Percentiles rank a stretch among this genome's conserved stretches.
phyloP scores from a whole-genome alignment of 1,284 basidiomycete species.

The Puccinia horiana region DNA sequence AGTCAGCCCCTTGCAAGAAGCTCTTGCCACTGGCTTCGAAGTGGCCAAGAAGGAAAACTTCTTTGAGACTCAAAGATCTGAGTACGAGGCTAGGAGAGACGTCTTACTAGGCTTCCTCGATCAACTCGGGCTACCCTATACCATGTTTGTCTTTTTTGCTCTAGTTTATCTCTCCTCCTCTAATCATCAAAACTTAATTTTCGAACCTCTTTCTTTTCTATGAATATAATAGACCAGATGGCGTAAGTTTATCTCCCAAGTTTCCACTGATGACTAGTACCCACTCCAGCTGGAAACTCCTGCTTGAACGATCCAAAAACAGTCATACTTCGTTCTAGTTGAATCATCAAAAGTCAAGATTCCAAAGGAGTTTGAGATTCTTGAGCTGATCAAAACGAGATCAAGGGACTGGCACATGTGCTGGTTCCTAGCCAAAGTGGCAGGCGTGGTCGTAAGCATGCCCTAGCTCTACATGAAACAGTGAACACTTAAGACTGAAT shows the following conservation, averaged over 20 bases:
- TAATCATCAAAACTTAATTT: background rate
- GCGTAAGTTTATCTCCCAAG: background rate
- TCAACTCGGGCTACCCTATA: conserved; percentile 77
- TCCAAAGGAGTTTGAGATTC: conserved; percentile 29
- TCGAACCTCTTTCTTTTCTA: background rate
- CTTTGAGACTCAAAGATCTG: conserved; percentile 73
- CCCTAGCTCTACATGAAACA: background rate
- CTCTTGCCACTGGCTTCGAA: conserved; percentile 81
- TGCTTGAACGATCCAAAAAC: background rate
- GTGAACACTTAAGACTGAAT: background rate
- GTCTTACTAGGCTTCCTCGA: conserved; percentile 78
- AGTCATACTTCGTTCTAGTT: conserved; percentile 36
- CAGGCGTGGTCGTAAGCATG: conserved; percentile 35
- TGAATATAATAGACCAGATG: conserved; percentile 21
- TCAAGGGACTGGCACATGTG: conserved; percentile 47
- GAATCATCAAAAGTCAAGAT: conserved; percentile 27
- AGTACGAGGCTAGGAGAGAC: conserved; percentile 79
- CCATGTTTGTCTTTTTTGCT: conserved; percentile 9
- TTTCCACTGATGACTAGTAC: no score
- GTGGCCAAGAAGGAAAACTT: conserved; percentile 72
- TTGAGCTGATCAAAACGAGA: conserved; percentile 21
- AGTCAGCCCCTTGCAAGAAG: conserved; percentile 67
- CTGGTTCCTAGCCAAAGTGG: conserved; percentile 45
- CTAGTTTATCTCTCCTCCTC: background rate
- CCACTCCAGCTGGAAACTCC: background rate